Base-by-base conservation (phyloP, 208 protist genomes). In the Leptomonas pyrrhocoris region DNA sequence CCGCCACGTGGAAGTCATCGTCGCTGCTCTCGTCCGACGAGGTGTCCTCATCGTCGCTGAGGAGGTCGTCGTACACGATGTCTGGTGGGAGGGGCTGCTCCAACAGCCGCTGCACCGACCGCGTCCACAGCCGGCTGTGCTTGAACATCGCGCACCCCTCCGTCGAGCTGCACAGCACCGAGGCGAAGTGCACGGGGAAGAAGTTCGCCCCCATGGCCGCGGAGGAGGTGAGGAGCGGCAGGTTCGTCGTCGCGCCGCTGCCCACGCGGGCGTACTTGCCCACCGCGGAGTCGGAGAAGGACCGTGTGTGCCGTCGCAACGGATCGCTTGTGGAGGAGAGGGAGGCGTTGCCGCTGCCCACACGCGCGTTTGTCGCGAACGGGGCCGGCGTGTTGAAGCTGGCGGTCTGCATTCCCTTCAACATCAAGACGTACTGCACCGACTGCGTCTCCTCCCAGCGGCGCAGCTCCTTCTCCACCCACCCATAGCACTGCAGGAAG, bases 401-500 rank as follows among this genome's bases (percentile, higher is more conserved):
- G 49, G 73, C 71, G 59, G 61, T 57, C 79, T 94, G 87, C 73
- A 90, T 60, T 12, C 66, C 57, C 71, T 85, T 79, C 38, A 96
- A 55, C 73, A 79, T 59, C 43, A 68, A 23, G 13, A 82, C 81
- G 55, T 93, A 89, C 55, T 80, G 68, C 16, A 79, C 75, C 6
- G 87, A 90, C 46, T 88, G 86, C 9, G 75, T 64, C 30, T 69
- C 72, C 75, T 94, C 89, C 89, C 92, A 96, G n/a, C 80, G 80
- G 15, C 77, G 76, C 67, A 96, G 75, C 78, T 96, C 89, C 75
- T 84, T 69, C 57, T 93, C 83, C 18, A 94, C 81, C 92, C 92
- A 96, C 23, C 88, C 87, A 66, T 93, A 94, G 64, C 70, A 89
- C 49, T 95, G 86, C 25, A 96, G 70, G 74, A 96, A 96, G 61